These are phyloP conservation scores for Ehretia macrophylla DNA, from an alignment of 257 asterid genomes.

Conservation along the genomic window DNA sequence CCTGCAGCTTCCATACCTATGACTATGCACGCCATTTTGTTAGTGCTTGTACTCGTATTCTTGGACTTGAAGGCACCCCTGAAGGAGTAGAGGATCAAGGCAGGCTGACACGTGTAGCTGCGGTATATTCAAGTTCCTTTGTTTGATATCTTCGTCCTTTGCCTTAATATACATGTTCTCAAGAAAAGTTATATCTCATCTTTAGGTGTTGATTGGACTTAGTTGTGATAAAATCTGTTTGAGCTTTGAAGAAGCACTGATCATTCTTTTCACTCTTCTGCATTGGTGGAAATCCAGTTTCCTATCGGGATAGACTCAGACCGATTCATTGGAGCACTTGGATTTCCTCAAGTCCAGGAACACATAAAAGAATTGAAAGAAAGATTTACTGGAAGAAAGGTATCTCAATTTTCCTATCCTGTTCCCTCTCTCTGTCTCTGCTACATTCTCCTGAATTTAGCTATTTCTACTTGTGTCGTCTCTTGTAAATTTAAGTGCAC, in stretches of 20 bases:
- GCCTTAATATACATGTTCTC: neutral
- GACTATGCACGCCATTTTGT: constrained; percentile 95
- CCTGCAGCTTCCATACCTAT: constrained; percentile 84
- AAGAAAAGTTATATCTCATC: constrained; percentile 7
- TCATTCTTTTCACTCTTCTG: constrained; percentile 14
- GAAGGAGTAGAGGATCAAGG: constrained; percentile 99
- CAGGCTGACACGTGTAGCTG: constrained; percentile 95
- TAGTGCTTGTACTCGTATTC: constrained; percentile 94
- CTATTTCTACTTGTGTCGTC: neutral
- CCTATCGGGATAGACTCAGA: constrained; percentile 95
- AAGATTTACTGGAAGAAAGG: constrained; percentile 89
- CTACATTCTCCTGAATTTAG: neutral
- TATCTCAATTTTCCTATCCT: constrained; percentile 23
- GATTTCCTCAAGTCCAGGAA: constrained; percentile 49
- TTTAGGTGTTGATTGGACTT: constrained; percentile 11
- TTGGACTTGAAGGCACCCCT: constrained; percentile 95
- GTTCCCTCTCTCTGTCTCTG: neutral
- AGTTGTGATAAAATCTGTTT: constrained; percentile 4
- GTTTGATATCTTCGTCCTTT: constrained; percentile 7
- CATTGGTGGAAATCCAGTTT: constrained; percentile 46
- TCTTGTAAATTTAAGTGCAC: no score
- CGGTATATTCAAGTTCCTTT: constrained; percentile 46
- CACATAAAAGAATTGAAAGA: constrained; percentile 63
- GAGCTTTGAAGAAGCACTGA: neutral
- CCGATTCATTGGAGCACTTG: constrained; percentile 80